These are phyloP conservation scores for Candida hispaniensis DNA, from an alignment of 805 yeast genomes.

Conservation along the genomic window DNA sequence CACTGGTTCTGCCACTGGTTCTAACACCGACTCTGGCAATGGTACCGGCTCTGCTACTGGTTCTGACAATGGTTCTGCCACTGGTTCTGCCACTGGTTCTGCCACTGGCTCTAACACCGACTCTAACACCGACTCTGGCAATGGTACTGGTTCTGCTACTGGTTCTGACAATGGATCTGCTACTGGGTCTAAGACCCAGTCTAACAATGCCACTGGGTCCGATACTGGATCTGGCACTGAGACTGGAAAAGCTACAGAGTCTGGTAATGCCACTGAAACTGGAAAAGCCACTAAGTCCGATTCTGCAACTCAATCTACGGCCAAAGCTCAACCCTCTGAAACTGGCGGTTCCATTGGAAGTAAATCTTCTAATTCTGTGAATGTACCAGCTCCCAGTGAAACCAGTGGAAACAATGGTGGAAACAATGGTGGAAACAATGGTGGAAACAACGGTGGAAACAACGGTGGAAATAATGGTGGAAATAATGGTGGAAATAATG, in stretches of 20 bases:
- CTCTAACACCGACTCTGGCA: constrained; percentile 10
- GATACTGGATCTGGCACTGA: not conserved
- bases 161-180: constrained; percentile 1
- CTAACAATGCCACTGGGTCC: not conserved
- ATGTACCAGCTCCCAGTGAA: too few species aligned
- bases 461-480: not conserved
- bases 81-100: constrained; percentile 7
- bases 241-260: not conserved
- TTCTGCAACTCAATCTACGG: not conserved
- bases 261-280: not conserved
- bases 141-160: constrained; percentile 9
- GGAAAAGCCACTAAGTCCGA: not conserved
- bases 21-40: not conserved
- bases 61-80: constrained; percentile 7
- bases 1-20: constrained; percentile 2
- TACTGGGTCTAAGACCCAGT: not conserved
- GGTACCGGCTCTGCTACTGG: constrained; percentile 9
- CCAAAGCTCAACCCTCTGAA: not conserved
- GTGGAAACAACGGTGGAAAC: constrained; percentile 20
- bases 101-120: constrained; percentile 6
- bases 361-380: too few species aligned
- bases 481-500: not conserved
- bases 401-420: too few species aligned
- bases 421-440: constrained; percentile 25
- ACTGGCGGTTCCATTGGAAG: constrained; percentile 21